Conservation (phyloP, 352 stramenopile species). For the Phytopythium boreale region DNA sequence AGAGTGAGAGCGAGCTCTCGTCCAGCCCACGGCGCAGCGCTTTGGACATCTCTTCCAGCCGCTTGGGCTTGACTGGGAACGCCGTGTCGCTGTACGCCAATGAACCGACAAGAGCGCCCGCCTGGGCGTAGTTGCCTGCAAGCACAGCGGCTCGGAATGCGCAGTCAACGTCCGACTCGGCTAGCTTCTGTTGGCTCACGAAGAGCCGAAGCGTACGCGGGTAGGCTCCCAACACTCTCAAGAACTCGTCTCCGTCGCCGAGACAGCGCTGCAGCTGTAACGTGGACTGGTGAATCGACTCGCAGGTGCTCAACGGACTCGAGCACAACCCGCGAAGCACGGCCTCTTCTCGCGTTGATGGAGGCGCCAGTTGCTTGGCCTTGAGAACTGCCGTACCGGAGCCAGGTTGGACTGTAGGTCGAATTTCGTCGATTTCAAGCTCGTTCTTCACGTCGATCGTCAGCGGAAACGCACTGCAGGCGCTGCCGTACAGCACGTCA, state of each 20-base stretch:
- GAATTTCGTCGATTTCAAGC: conserved; percentile 13
- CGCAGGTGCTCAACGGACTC: conserved; percentile 43
- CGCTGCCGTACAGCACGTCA: conserved; percentile 33
- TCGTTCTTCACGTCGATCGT: conserved; percentile 34
- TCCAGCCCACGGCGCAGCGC: conserved; percentile 24
- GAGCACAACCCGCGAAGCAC: conserved; percentile 38
- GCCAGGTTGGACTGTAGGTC: not conserved
- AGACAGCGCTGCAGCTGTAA: conserved; percentile 25
- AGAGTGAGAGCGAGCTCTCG: conserved; percentile 15
- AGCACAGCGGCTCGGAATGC: conserved; percentile 29
- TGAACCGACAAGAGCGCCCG: conserved; percentile 36
- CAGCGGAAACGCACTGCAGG: conserved; percentile 28
- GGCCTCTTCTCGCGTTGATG: conserved; percentile 31
- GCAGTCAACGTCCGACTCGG: conserved; percentile 22
- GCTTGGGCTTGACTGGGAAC: conserved; percentile 33
- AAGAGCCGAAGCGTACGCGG: conserved; percentile 40
- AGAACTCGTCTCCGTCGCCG: conserved; percentile 26
- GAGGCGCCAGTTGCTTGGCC: not conserved
- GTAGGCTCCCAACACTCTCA: conserved; percentile 40
- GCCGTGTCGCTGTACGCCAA: conserved; percentile 43
- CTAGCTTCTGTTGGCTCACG: conserved; percentile 34
- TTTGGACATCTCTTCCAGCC: conserved; percentile 33
- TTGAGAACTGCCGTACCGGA: too few species aligned
- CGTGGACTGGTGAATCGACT: conserved; percentile 41
- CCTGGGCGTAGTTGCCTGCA: conserved; percentile 23